Evolutionary conservation across 768 basidiomycete genomes (phyloP).

Genomic region (Suillus occidentalis): DNA sequence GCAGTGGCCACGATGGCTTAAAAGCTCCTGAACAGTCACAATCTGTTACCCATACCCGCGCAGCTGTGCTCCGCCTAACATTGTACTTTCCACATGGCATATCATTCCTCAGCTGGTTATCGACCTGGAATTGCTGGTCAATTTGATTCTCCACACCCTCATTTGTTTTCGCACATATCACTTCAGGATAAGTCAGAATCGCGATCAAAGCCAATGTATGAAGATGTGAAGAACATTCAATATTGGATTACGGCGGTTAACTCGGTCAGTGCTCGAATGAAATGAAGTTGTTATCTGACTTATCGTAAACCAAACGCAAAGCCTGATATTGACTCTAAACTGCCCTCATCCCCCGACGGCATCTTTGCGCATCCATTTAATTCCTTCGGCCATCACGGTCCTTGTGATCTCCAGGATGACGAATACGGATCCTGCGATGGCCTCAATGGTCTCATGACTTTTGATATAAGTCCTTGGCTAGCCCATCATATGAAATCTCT

Average conservation of each 20-base stretch:
- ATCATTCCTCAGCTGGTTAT: conserved; percentile 14
- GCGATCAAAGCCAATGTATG: conserved; percentile 25
- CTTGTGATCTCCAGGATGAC: neutral
- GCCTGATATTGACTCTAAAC: conserved; percentile 6
- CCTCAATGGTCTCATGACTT: neutral
- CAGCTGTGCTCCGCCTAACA: conserved; percentile 29
- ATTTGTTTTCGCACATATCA: conserved; percentile 15
- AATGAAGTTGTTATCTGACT: neutral
- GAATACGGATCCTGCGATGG: neutral
- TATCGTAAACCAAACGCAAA: conserved; percentile 9
- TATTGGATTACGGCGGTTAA: conserved; percentile 29
- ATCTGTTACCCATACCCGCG: conserved; percentile 15
- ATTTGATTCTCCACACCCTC: conserved; percentile 15
- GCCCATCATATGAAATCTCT: conserved; percentile 12
- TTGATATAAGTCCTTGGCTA: conserved; percentile 1
- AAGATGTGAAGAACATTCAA: conserved; percentile 21
- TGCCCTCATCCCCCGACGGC: conserved; percentile 2
- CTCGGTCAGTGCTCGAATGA: conserved; percentile 17
- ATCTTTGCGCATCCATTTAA: conserved; percentile 20
- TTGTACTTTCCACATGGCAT: conserved; percentile 20
- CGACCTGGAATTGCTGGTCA: conserved; percentile 29
- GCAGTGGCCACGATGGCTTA: conserved; percentile 17
- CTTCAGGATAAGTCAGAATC: conserved; percentile 8
- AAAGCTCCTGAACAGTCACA: conserved; percentile 10
- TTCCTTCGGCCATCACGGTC: conserved; percentile 13